Conservation (phyloP, 176 grass and related monocot genomes). For the Carex parvula region DNA sequence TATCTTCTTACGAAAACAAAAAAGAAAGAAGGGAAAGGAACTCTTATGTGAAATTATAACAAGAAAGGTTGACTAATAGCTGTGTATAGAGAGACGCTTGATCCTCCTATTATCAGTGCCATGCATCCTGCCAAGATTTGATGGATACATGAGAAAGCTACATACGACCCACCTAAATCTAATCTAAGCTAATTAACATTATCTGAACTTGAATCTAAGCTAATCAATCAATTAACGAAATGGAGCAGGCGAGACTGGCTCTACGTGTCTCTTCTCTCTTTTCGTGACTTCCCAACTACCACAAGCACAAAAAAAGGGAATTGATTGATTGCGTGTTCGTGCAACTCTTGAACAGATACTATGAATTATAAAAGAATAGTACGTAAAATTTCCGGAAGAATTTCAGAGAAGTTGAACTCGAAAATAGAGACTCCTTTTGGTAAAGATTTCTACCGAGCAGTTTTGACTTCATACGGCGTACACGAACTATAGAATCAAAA, state of each 20-base stretch:
- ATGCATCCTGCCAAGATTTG: constrained; percentile 20
- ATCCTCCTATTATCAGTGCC: constrained; percentile 9
- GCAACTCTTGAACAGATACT: background rate
- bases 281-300: constrained; percentile 12
- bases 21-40: background rate
- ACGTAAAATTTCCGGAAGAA: background rate
- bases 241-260: background rate
- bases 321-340: background rate
- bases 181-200: background rate
- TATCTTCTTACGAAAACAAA: background rate
- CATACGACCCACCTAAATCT: constrained; percentile 19
- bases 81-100: constrained; percentile 7
- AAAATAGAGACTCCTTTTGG: no score
- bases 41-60: background rate
- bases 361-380: no score
- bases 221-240: background rate
- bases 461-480: no score
- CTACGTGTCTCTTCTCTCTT: background rate
- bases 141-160: constrained; percentile 24
- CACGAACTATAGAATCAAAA: no score
- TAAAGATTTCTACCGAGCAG: no score
- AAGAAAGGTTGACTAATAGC: background rate
- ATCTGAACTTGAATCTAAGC: background rate
- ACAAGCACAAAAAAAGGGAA: background rate
- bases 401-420: no score